A percentile compares a stretch with the other conserved stretches of the same genome.
Evolutionary conservation across 1,284 basidiomycete genomes (phyloP).

Genomic region (Ustilago tritici): DNA sequence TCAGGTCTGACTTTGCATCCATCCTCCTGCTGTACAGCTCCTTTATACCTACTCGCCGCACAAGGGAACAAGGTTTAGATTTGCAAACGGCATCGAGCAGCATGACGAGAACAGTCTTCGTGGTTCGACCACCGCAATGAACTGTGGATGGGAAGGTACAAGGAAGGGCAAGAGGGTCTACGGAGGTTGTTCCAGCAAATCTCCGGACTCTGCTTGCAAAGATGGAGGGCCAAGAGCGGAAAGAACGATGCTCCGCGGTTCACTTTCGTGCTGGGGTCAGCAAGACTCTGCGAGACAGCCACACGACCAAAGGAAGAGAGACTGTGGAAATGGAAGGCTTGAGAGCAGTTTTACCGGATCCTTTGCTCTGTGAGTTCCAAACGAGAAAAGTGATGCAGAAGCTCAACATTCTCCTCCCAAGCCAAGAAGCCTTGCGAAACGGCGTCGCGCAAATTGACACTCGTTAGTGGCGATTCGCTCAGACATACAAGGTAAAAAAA

Average conservation of each 20-base stretch:
- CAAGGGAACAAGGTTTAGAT: not conserved
- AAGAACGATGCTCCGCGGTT: not conserved
- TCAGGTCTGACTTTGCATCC: not conserved
- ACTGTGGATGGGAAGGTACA: not conserved
- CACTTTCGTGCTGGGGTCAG: not conserved
- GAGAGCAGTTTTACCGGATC: not conserved
- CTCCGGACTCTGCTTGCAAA: constrained; percentile 2
- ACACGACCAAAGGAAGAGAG: not conserved
- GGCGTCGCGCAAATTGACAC: constrained; percentile 4
- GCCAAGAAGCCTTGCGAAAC: not conserved
- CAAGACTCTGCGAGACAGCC: constrained; percentile 4
- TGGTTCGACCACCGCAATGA: not conserved
- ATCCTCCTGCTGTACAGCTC: not conserved
- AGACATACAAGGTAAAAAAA: not conserved
- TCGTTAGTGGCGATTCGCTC: not conserved
- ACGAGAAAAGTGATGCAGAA: not conserved
- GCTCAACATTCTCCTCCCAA: not conserved
- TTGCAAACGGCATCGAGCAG: not conserved
- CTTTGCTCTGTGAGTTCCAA: not conserved
- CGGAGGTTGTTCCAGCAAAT: constrained; percentile 3
- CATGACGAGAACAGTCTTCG: not conserved
- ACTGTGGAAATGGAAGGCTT: not conserved
- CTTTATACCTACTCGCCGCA: not conserved
- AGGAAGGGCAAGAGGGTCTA: not conserved
- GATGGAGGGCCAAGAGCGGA: constrained; percentile 1